Evolutionary conservation across 2,329 filamentous ascomycete genomes (phyloP), one percentile per base, ranked within the genome.

Genomic region (Alternaria sp.): DNA sequence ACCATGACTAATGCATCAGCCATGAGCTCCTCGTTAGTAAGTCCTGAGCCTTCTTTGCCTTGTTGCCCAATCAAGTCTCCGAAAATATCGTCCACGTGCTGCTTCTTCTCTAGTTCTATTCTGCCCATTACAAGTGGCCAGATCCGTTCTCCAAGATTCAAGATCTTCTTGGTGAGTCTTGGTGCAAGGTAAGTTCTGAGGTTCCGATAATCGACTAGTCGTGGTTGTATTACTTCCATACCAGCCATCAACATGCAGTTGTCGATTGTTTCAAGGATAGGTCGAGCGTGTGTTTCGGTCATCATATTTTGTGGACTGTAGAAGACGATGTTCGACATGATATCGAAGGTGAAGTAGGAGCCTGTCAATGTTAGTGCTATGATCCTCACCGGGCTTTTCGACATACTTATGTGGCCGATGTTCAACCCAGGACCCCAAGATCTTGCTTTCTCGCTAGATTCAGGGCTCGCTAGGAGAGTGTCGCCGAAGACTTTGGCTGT

Each of bases 311-410:
- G 16, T 9, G 36, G 36, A 14, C 16, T 38, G 38, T 39, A 39
- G 38, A 58, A 58, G 14, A 52, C 42, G 9, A 53, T n/a, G 8
- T 53, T 36, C 11, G 48, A 52, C 55, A 58, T 58, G n/a, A 58
- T 22, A 39, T 58, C 55, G 30, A 58, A 58, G 9, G 55, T 58
- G 24, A 58, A 58, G n/a, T 18, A 53, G 14, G 16, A 11, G 43
- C 55, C 55, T 39, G 9, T 39, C 4, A 9, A 20, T 39, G 8
- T 39, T 39, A 18, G n/a, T 11, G 5, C 16, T 16, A 7, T 7
- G 34, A 36, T 36, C 34, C 14, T 36, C 16, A 36, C 14, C 7
- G 16, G 16, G 34, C 16, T 16, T 16, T 16, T 36, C 34, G 16
- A 36, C 34, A 36, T 36, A 36, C 34, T 36, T 12, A 36, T n/a